These are phyloP conservation scores for Zarea fungicola DNA, from an alignment of 2,329 filamentous ascomycete genomes.

Conservation along the genomic window DNA sequence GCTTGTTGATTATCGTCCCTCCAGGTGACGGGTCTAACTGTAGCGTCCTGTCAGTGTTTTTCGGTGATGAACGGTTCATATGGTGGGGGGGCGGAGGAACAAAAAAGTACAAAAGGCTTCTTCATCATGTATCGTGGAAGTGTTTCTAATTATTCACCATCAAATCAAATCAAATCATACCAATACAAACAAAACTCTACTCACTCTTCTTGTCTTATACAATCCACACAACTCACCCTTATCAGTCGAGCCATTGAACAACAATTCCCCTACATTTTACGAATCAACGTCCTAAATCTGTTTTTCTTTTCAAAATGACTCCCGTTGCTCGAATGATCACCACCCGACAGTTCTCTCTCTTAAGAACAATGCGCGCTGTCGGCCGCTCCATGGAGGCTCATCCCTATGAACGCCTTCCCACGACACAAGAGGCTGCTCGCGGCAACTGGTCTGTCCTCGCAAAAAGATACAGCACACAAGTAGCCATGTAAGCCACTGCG, in stretches of 20 bases:
- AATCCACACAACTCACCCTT: conserved; percentile 12
- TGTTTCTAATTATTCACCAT: not conserved
- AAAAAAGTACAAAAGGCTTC: not conserved
- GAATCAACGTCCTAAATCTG: not conserved
- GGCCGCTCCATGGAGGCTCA: conserved; percentile 31
- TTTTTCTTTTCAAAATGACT: conserved; percentile 12
- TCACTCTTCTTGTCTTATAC: conserved; percentile 6
- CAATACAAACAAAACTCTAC: conserved; percentile 10
- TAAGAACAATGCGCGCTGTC: conserved; percentile 27
- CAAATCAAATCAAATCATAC: conserved; percentile 20
- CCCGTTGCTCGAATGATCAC: conserved; percentile 24
- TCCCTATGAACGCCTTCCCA: conserved; percentile 30
- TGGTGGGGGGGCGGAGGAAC: too few species aligned
- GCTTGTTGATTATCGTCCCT: too few species aligned
- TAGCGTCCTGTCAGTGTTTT: too few species aligned
- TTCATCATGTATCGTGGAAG: not conserved
- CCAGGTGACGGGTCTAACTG: too few species aligned
- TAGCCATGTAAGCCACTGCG: conserved; percentile 27
- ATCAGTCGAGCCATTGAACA: conserved; percentile 11
- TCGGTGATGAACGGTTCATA: too few species aligned
- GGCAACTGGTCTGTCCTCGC: conserved; percentile 28
- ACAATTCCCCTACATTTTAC: conserved; percentile 13
- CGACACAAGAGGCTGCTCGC: conserved; percentile 22
- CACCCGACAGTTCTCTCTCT: conserved; percentile 31
- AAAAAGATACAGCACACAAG: conserved; percentile 27